Percentiles rank a stretch among this genome's conserved stretches.
Evolutionary conservation across 2,329 filamentous ascomycete genomes (phyloP).

Genomic region (Paecilomyces niveus): DNA sequence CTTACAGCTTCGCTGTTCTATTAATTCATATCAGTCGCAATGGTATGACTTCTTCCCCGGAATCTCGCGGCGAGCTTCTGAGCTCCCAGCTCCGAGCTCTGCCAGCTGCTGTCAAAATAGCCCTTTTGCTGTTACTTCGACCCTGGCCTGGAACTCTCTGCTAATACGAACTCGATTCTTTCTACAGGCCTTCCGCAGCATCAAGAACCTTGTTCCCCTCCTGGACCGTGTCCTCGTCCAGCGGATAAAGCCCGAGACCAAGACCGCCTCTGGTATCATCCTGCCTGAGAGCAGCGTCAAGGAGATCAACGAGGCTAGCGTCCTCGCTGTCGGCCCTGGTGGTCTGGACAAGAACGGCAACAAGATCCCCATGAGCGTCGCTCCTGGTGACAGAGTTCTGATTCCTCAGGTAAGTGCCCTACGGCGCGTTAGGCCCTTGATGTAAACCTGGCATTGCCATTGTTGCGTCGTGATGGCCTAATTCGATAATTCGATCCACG

Average conservation of each 20-base stretch:
- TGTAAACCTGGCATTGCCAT: neutral
- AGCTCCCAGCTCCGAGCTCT: neutral
- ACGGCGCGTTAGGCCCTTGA: neutral
- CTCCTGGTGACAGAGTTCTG: conserved; percentile 81
- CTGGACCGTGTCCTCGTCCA: conserved; percentile 98
- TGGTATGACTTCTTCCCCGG: conserved; percentile 13
- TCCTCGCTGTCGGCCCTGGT: conserved; percentile 90
- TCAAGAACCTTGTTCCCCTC: conserved; percentile 90
- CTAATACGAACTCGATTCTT: conserved; percentile 3
- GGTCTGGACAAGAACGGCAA: conserved; percentile 81
- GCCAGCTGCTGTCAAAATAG: neutral
- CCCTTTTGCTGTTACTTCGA: conserved; percentile 4
- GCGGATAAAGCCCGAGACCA: conserved; percentile 93
- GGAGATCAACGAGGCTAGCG: conserved; percentile 96
- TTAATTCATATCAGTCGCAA: conserved; percentile 11
- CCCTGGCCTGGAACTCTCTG: neutral
- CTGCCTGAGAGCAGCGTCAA: conserved; percentile 95
- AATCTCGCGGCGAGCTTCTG: neutral
- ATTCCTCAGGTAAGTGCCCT: conserved; percentile 72
- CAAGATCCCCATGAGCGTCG: conserved; percentile 75
- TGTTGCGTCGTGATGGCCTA: neutral
- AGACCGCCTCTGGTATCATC: conserved; percentile 95
- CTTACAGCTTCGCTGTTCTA: conserved; percentile 5
- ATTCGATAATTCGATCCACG: conserved; percentile 1
- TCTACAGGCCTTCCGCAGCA: conserved; percentile 70